Base-by-base conservation (phyloP, 257 asterid species). In the Plantago ovata region DNA sequence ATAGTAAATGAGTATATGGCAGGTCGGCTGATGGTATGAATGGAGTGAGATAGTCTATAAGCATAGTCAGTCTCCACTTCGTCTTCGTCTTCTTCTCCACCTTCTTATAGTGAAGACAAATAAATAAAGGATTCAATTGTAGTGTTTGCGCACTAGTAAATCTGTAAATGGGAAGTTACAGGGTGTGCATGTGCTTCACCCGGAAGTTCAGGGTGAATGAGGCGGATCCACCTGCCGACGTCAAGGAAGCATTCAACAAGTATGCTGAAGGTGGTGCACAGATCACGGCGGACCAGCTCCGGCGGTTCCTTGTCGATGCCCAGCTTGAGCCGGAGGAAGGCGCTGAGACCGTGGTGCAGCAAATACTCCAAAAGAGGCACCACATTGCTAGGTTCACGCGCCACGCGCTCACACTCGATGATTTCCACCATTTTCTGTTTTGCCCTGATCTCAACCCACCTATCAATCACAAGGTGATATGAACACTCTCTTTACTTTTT, bases 401-500 rank as follows among this genome's bases (percentile, higher is more conserved):
- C 68, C 82, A 72, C 71, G 70, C 79, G 63, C 68, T 76, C 2
- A 66, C 76, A 14, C 69, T 76, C 57, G 79, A 76, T 0, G 94
- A 87, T 62, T 87, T 87, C 69, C 86, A 79, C 67, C 90, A 78
- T 49, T 87, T 73, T 68, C 81, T 87, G 38, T 87, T 87, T 64
- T 76, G 74, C 46, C 72, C 81, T 53, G 91, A 87, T 53, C 71
- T 84, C 21, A 87, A 87, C 38, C 83, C 88, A 11, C 83, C 91
- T 5, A 53, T 84, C n/a, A 44, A 53, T 69, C 47, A 20, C 45
- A 69, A 81, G 94, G 95, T 87, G 48, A n/a, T n/a, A n/a, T n/a
- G n/a, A n/a, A n/a, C n/a, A n/a, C n/a, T n/a, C n/a, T n/a, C n/a
- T n/a, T n/a, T n/a, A n/a, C n/a, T n/a, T n/a, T n/a, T n/a, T n/a